A percentile compares a stretch with the other conserved stretches of the same genome.
phyloP scores from a whole-genome alignment of 768 basidiomycete genomes.

The Brasilioporus rufonigricans region DNA sequence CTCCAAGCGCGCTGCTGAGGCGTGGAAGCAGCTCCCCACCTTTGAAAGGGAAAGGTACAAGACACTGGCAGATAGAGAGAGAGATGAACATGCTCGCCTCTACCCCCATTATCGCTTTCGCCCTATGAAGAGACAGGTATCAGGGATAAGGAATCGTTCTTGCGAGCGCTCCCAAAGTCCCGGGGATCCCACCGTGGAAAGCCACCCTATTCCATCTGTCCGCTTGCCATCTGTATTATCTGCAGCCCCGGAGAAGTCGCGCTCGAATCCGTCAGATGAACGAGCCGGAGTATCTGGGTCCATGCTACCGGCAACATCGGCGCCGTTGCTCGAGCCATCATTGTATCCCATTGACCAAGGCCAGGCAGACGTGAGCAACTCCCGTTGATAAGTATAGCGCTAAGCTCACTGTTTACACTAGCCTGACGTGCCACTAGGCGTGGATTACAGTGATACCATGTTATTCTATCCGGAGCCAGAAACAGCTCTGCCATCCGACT shows the following conservation, averaged over 20 bases:
- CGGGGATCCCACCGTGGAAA: no score
- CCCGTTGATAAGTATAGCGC: no score
- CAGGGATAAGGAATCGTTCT: conserved; percentile 15
- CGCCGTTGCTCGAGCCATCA: no score
- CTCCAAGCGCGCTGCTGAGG: conserved; percentile 74
- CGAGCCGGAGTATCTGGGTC: no score
- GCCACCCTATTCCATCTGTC: no score
- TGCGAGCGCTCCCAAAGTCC: conserved; percentile 16
- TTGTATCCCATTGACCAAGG: no score
- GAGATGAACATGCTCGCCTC: conserved; percentile 50
- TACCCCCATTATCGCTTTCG: conserved; percentile 66
- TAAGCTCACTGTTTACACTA: no score
- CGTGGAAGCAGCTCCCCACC: conserved; percentile 60
- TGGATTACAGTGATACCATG: no score
- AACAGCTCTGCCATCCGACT: background rate
- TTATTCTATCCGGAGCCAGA: no score
- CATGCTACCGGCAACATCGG: no score
- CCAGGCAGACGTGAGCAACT: no score
- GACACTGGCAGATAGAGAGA: conserved; percentile 52
- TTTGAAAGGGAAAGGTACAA: conserved; percentile 51
- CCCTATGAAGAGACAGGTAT: conserved; percentile 44
- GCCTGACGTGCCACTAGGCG: no score
- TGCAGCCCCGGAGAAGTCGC: background rate
- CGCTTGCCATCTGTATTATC: conserved; percentile 18
- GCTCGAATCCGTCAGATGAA: conserved; percentile 3